A percentile compares a stretch with the other conserved stretches of the same genome.
These are phyloP conservation scores for Cornus suecica DNA, from an alignment of 148 eudicot genomes.

Conservation along the genomic window DNA sequence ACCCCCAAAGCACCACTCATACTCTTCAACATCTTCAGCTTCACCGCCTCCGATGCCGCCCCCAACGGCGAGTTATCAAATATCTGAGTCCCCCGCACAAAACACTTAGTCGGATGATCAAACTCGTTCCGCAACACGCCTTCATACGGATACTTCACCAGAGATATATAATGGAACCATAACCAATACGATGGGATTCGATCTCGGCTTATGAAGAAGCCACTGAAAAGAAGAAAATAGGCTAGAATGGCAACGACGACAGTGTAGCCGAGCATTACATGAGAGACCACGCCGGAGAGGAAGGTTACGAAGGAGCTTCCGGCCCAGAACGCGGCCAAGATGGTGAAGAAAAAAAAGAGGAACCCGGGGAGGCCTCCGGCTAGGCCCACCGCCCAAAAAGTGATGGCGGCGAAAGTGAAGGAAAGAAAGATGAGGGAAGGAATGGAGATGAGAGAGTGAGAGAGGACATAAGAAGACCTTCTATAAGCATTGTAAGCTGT, in stretches of 20 bases:
- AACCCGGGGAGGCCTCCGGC: constrained; percentile 60
- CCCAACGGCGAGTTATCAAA: constrained; percentile 66
- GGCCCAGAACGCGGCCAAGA: constrained; percentile 70
- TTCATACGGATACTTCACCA: constrained; percentile 76
- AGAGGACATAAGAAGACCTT: constrained; percentile 62
- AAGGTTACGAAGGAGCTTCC: constrained; percentile 82
- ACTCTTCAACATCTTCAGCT: constrained; percentile 43
- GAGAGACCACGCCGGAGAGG: constrained; percentile 60
- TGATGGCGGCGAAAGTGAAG: constrained; percentile 47
- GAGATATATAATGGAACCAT: constrained; percentile 81
- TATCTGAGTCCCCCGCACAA: constrained; percentile 66
- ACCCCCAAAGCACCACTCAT: constrained; percentile 60
- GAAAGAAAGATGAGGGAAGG: constrained; percentile 58
- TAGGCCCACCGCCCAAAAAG: constrained; percentile 67
- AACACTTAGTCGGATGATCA: constrained; percentile 52
- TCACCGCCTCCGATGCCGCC: constrained; percentile 41
- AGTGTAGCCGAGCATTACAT: constrained; percentile 69
- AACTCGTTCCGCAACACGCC: constrained; percentile 79
- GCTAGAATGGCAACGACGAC: constrained; percentile 75
- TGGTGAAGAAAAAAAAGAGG: constrained; percentile 45
- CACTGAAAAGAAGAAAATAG: constrained; percentile 77
- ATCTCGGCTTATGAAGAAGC: constrained; percentile 70
- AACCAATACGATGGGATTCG: constrained; percentile 73
- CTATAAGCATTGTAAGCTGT: constrained; percentile 72
- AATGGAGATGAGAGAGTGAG: constrained; percentile 57